Evolutionary conservation across 1,139 yeast genomes (phyloP), one percentile per base, ranked within the genome.

Genomic region (Petasospora fabianii): DNA sequence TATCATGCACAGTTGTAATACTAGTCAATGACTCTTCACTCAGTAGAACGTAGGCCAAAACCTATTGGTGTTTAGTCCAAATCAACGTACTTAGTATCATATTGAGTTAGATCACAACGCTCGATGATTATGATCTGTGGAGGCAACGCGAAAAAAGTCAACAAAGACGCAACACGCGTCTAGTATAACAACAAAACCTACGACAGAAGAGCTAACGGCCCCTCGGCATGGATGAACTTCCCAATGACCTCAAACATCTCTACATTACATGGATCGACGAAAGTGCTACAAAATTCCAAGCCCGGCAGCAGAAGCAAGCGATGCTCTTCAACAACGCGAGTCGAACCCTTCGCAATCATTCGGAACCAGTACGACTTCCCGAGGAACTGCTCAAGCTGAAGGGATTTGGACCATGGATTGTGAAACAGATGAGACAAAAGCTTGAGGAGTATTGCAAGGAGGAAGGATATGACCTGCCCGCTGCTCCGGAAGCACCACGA

Each of bases 181-280:
- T n/a, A n/a, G n/a, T n/a, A n/a, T n/a, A n/a, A n/a, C n/a, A n/a
- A n/a, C n/a, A n/a, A n/a, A n/a, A n/a, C n/a, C n/a, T n/a, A n/a
- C n/a, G n/a, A n/a, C n/a, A n/a, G n/a, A n/a, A n/a, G n/a, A n/a
- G n/a, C n/a, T n/a, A n/a, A n/a, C n/a, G n/a, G n/a, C n/a, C n/a
- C n/a, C n/a, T n/a, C 22, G 10, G 22, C 22, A 36, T 32, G 39
- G 43, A 38, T 33, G 44, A 43, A 12, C 43, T 50, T 1, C 54
- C 54, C 12, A 22, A 15, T 4, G 52, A 50, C 30, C 36, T 50
- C 30, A 49, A 40, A 20, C 51, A 49, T 22, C 40, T 49, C 11
- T 50, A 50, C 33, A 29, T 46, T 14, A 39, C 48, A 13, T 50
- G 54, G 54, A 34, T 49, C 8, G 53, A 48, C 9, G 50, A 49